Conservation (phyloP, 1,139 yeast species). For the Geotrichum citri-aurantii region DNA sequence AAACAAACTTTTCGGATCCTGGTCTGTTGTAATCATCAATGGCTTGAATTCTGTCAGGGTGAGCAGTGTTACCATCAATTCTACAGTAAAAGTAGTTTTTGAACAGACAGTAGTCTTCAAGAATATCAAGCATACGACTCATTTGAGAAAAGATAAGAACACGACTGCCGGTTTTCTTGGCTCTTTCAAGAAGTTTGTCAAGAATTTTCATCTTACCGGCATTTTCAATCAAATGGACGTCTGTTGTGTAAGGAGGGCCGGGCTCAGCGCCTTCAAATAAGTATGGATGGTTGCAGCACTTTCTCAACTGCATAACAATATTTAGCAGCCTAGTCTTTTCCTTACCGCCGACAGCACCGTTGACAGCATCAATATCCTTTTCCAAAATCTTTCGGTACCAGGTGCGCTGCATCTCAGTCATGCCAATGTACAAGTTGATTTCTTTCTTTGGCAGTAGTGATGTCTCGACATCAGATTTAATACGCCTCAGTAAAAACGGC, state of each 20-base stretch:
- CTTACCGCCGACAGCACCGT: conserved; percentile 81
- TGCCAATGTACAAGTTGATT: conserved; percentile 81
- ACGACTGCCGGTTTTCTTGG: conserved; percentile 75
- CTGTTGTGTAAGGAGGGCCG: conserved; percentile 97
- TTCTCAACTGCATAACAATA: conserved; percentile 93
- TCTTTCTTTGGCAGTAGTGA: conserved; percentile 88
- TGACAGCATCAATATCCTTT: conserved; percentile 93
- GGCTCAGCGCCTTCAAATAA: conserved; percentile 98
- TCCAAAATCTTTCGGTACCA: conserved; percentile 89
- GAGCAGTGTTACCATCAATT: conserved; percentile 92
- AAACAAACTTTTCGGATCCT: conserved; percentile 74
- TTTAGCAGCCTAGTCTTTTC: conserved; percentile 85
- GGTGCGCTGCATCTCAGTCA: conserved; percentile 87
- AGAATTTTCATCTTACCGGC: conserved; percentile 86
- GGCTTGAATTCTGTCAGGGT: conserved; percentile 86
- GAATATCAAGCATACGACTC: conserved; percentile 84
- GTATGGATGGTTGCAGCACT: conserved; percentile 96
- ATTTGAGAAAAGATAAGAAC: conserved; percentile 92
- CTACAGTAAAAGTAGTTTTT: conserved; percentile 83
- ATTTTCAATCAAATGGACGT: conserved; percentile 83
- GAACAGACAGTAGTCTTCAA: conserved; percentile 87
- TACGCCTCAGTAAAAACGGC: conserved; percentile 84
- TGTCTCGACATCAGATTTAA: conserved; percentile 88
- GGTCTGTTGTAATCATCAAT: conserved; percentile 89
- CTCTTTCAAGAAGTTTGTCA: conserved; percentile 72